phyloP scores from a whole-genome alignment of 345 rosid genomes.

The Sisymbrium irio region DNA sequence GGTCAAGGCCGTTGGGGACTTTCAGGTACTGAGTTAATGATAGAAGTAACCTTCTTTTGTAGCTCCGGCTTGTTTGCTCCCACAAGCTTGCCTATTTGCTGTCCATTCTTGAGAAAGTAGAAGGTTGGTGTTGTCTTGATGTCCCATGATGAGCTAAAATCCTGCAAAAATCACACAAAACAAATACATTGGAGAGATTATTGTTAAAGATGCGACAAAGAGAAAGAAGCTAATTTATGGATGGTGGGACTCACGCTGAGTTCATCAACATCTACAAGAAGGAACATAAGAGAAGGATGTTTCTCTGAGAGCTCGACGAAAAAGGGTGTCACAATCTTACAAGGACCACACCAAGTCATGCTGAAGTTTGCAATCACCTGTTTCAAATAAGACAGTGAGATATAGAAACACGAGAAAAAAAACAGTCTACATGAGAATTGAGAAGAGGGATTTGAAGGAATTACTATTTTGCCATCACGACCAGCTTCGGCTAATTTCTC shows the following conservation, averaged over 20 bases:
- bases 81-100: constrained; percentile 74
- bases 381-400: neutral
- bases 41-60: constrained; percentile 57
- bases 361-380: constrained; percentile 88
- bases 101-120: constrained; percentile 82
- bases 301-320: constrained; percentile 68
- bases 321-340: constrained; percentile 66
- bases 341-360: constrained; percentile 88
- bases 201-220: neutral
- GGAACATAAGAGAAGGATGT: constrained; percentile 64
- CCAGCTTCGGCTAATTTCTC: constrained; percentile 68
- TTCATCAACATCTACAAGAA: constrained; percentile 77
- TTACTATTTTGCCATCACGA: constrained; percentile 65
- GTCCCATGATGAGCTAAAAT: constrained; percentile 81
- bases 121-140: constrained; percentile 89
- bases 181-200: neutral
- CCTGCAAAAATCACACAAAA: constrained; percentile 43
- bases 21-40: constrained; percentile 40
- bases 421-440: neutral
- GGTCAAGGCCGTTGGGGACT: constrained; percentile 27
- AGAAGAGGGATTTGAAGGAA: neutral
- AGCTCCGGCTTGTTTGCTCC: constrained; percentile 90
- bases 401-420: neutral
- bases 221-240: neutral
- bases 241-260: constrained; percentile 55